Evolutionary conservation across 2,329 filamentous ascomycete species (phyloP).

Genomic region (Sordariomycetes sp.): DNA sequence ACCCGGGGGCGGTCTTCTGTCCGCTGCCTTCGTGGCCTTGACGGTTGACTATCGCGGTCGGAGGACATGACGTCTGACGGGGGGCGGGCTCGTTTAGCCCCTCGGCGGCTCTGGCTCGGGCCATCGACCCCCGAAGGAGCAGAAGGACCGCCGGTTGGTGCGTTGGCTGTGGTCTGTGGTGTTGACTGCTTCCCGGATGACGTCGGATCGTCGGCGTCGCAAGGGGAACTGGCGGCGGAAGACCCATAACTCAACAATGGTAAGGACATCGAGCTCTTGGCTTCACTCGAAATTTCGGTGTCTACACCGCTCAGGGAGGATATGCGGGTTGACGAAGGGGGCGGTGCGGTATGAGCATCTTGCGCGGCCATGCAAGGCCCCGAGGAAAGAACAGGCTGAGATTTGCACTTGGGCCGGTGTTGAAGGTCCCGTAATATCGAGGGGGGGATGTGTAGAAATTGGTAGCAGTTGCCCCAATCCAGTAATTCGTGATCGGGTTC

Average conservation of each 20-base stretch:
- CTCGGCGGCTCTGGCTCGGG: neutral
- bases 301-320: neutral
- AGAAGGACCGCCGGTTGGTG: neutral
- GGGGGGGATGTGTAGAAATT: neutral
- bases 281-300: neutral
- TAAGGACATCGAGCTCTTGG: neutral
- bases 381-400: neutral
- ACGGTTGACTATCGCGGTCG: conserved; percentile 3
- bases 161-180: neutral
- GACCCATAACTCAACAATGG: neutral
- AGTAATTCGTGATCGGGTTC: conserved; percentile 1
- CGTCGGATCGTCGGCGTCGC: conserved; percentile 4
- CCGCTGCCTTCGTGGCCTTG: conserved; percentile 2
- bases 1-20: conserved; percentile 4
- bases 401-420: neutral
- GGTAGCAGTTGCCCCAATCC: neutral
- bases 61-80: conserved; percentile 4
- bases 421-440: neutral
- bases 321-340: neutral
- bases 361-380: neutral
- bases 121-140: neutral
- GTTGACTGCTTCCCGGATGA: neutral
- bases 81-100: neutral
- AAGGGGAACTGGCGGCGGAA: neutral
- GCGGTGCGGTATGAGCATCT: neutral